These are phyloP conservation scores for Pythium diclinum DNA, from an alignment of 352 stramenopile species.

Conservation along the genomic window DNA sequence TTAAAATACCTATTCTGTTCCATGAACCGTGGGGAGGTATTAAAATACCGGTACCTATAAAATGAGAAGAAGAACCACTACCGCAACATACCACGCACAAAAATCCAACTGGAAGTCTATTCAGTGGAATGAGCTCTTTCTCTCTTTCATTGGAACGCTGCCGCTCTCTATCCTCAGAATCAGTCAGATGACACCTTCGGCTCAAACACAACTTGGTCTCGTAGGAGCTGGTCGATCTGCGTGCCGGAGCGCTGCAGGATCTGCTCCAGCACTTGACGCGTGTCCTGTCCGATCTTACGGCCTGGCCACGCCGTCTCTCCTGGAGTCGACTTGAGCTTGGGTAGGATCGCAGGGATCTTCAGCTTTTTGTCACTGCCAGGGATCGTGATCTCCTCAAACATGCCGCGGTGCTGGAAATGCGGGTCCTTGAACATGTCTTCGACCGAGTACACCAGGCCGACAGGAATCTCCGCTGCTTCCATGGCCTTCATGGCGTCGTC, in stretches of 20 bases:
- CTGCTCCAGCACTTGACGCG: constrained; percentile 49
- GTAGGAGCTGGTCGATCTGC: constrained; percentile 54
- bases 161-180: background rate
- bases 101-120: background rate
- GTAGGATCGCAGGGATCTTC: constrained; percentile 73
- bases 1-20: too few relatives aligned
- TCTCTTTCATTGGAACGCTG: background rate
- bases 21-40: too few relatives aligned
- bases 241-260: constrained; percentile 51
- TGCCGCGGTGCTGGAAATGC: constrained; percentile 66
- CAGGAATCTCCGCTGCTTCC: constrained; percentile 51
- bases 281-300: constrained; percentile 69
- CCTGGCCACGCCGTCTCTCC: constrained; percentile 62
- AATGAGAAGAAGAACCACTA: too few relatives aligned
- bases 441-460: constrained; percentile 78
- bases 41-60: too few relatives aligned
- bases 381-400: constrained; percentile 77
- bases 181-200: constrained; percentile 9
- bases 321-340: constrained; percentile 62
- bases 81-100: too few relatives aligned
- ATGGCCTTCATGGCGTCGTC: constrained; percentile 53
- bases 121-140: background rate
- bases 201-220: constrained; percentile 70
- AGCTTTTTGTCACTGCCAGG: constrained; percentile 29
- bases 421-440: constrained; percentile 74